Evolutionary conservation across 176 grass and related monocot species (phyloP).

Genomic region (Bolboschoenus planiculmis): DNA sequence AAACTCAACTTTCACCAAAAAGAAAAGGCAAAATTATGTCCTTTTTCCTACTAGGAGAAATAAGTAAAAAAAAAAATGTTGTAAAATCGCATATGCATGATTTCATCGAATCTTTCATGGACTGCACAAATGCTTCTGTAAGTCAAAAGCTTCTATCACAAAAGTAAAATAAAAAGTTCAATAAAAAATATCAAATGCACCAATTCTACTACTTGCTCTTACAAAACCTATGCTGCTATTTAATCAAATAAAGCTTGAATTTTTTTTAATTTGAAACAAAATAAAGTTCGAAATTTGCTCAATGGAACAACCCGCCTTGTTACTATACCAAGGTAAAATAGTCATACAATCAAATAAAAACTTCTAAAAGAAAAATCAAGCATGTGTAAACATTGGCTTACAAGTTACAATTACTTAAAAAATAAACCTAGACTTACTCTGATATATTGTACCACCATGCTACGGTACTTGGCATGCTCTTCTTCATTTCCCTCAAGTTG

Average conservation of each 20-base stretch:
- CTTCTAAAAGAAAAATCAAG: not conserved
- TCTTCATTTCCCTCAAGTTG: conserved; percentile 85
- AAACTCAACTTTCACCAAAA: not conserved
- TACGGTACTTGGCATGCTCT: conserved; percentile 69
- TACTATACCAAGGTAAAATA: not conserved
- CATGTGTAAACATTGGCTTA: not conserved
- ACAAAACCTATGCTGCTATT: not conserved
- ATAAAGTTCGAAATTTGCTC: not conserved
- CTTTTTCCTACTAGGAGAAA: not conserved
- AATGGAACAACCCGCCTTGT: not conserved
- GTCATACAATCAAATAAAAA: not conserved
- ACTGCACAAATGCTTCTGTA: not conserved
- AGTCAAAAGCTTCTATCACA: not conserved
- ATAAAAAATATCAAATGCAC: not conserved
- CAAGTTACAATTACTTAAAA: not conserved
- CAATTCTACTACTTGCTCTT: not conserved
- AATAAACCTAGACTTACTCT: conserved; percentile 35
- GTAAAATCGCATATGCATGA: not conserved
- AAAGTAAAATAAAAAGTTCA: not conserved
- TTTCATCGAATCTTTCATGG: not conserved
- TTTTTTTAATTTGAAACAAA: not conserved
- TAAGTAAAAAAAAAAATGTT: not conserved
- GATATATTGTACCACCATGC: conserved; percentile 81
- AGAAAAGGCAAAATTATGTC: not conserved
- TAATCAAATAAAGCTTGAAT: not conserved